A percentile compares a stretch with the other conserved stretches of the same genome.
Conservation (phyloP, 257 asterid genomes). For the Solanum lycopersicoides region DNA sequence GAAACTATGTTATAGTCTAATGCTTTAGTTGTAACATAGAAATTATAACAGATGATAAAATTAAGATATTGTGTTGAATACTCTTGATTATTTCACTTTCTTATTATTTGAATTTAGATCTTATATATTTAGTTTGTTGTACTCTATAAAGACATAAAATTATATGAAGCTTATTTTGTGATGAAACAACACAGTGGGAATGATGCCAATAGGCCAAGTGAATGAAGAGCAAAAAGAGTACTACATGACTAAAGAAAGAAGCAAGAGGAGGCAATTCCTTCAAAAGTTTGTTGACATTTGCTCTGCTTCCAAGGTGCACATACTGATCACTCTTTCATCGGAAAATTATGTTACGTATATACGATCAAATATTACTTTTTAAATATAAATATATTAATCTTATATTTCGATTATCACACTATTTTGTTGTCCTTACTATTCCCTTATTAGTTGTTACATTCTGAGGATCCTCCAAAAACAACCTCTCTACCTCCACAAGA, state of each 20-base stretch:
- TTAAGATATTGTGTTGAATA: neutral
- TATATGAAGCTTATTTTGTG: neutral
- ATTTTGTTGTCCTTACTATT: neutral
- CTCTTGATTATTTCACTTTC: neutral
- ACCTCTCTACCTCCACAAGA: neutral
- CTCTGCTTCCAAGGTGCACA: constrained; percentile 39
- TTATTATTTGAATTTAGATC: neutral
- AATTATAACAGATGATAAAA: neutral
- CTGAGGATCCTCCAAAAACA: neutral
- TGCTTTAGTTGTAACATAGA: neutral
- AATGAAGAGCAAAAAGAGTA: constrained; percentile 44
- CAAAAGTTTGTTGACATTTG: constrained; percentile 40
- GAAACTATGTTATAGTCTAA: neutral
- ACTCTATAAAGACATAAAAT: neutral
- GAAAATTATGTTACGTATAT: neutral
- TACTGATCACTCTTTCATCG: neutral
- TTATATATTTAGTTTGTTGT: neutral
- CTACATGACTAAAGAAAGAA: constrained; percentile 34
- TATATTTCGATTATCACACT: neutral
- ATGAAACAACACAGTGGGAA: constrained; percentile 56
- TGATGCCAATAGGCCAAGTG: constrained; percentile 45
- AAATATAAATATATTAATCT: neutral
- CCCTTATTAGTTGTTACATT: neutral
- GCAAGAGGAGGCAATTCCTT: constrained; percentile 44
- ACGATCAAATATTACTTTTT: neutral